Conservation (phyloP, 345 rosid genomes). For the Eucalyptus viminalis region DNA sequence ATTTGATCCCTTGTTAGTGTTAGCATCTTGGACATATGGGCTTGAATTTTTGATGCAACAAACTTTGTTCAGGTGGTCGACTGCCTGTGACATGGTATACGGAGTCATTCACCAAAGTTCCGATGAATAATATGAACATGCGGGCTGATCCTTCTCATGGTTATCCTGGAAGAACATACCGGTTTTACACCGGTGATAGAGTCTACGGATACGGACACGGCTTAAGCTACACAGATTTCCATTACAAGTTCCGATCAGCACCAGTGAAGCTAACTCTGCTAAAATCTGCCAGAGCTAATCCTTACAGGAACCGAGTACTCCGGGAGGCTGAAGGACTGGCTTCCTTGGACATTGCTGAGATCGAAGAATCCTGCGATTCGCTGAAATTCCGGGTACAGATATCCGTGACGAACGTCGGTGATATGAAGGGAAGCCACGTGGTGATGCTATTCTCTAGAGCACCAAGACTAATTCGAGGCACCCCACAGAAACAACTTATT, state of each 20-base stretch:
- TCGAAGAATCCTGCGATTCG: conserved; percentile 31
- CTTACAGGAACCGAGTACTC: conserved; percentile 18
- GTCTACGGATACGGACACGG: conserved; percentile 75
- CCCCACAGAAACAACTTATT: conserved; percentile 58
- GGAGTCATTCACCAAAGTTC: conserved; percentile 54
- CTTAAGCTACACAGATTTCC: conserved; percentile 55
- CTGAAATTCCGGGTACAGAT: conserved; percentile 34
- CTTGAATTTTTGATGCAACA: background rate
- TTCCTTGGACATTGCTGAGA: conserved; percentile 12
- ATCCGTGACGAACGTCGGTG: conserved; percentile 46
- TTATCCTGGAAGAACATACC: conserved; percentile 88
- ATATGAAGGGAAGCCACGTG: conserved; percentile 65
- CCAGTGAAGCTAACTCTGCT: conserved; percentile 36
- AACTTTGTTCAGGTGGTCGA: conserved; percentile 54
- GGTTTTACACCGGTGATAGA: conserved; percentile 58
- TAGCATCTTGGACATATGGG: background rate
- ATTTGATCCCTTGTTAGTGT: background rate
- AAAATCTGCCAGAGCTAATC: background rate
- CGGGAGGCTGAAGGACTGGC: conserved; percentile 10
- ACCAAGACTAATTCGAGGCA: conserved; percentile 28
- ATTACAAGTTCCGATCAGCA: conserved; percentile 49
- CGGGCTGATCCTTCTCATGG: conserved; percentile 56
- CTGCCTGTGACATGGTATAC: conserved; percentile 94
- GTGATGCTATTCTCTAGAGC: conserved; percentile 50
- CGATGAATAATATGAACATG: conserved; percentile 89